A percentile compares a stretch with the other conserved stretches of the same genome.
These are phyloP conservation scores for Herpomyces periplanetae DNA, from an alignment of 2,329 filamentous ascomycete species.

Conservation along the genomic window DNA sequence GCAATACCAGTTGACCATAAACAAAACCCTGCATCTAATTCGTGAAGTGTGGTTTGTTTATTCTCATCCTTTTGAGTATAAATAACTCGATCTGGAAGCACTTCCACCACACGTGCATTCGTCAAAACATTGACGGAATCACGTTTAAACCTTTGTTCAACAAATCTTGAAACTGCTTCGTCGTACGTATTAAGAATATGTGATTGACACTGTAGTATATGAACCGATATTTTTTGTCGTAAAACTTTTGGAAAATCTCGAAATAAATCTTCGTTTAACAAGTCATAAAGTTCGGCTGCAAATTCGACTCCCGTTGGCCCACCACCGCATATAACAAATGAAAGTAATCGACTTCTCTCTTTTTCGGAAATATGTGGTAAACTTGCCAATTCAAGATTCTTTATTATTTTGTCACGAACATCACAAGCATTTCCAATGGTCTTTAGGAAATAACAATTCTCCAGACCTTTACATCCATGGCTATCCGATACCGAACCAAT, in stretches of 20 bases:
- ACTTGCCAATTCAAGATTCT: conserved; percentile 61
- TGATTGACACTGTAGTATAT: conserved; percentile 67
- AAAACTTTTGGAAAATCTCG: conserved; percentile 49
- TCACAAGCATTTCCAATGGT: conserved; percentile 62
- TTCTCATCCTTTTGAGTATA: conserved; percentile 46
- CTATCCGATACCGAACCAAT: conserved; percentile 77
- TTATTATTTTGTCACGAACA: conserved; percentile 56
- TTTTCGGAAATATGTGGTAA: conserved; percentile 68
- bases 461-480: conserved; percentile 72
- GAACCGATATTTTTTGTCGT: conserved; percentile 90
- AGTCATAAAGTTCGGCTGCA: conserved; percentile 72
- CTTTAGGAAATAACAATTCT: conserved; percentile 79
- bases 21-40: conserved; percentile 79
- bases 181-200: conserved; percentile 97
- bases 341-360: conserved; percentile 49
- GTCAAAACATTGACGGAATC: conserved; percentile 71
- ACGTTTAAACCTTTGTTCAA: conserved; percentile 32
- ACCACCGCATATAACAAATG: conserved; percentile 80
- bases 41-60: conserved; percentile 41
- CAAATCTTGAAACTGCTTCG: conserved; percentile 51
- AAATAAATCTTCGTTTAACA: conserved; percentile 72
- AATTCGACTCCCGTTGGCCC: conserved; percentile 93
- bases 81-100: conserved; percentile 39
- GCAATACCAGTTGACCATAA: conserved; percentile 87
- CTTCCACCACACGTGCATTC: conserved; percentile 69